These are phyloP conservation scores for Aegilops speltoides DNA, from an alignment of 176 grass and related monocot species.

Conservation along the genomic window DNA sequence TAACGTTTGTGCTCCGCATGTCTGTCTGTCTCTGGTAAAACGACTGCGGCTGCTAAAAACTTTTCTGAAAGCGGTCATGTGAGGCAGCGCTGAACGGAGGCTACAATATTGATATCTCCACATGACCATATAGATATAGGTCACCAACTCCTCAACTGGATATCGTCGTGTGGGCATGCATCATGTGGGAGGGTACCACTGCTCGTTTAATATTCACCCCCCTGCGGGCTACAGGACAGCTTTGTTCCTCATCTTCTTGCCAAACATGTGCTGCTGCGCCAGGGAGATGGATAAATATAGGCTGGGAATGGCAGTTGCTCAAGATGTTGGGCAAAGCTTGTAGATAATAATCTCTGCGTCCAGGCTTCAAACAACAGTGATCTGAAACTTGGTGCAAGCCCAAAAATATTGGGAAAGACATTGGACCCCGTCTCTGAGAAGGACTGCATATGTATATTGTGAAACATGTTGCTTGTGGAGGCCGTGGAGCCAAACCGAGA, in stretches of 20 bases:
- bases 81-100: neutral
- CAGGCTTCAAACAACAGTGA: constrained; percentile 10
- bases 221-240: neutral
- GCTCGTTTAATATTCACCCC: constrained; percentile 26
- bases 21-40: constrained; percentile 1
- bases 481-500: neutral
- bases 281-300: neutral
- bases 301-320: neutral
- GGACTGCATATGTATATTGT: neutral
- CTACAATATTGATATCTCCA: neutral
- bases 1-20: constrained; percentile 29
- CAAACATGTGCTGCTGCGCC: constrained; percentile 30
- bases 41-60: constrained; percentile 3
- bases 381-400: neutral
- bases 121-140: neutral
- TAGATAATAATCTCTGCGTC: neutral
- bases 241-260: constrained; percentile 20
- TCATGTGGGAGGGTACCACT: constrained; percentile 10
- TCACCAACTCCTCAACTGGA: constrained; percentile 24
- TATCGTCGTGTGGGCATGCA: constrained; percentile 16
- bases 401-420: neutral
- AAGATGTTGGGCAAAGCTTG: neutral
- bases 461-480: constrained; percentile 24
- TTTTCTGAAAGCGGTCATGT: neutral
- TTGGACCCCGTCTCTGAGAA: constrained; percentile 20